Conservation (phyloP, 805 yeast genomes). For the Nakazawaea wickerhamii region DNA sequence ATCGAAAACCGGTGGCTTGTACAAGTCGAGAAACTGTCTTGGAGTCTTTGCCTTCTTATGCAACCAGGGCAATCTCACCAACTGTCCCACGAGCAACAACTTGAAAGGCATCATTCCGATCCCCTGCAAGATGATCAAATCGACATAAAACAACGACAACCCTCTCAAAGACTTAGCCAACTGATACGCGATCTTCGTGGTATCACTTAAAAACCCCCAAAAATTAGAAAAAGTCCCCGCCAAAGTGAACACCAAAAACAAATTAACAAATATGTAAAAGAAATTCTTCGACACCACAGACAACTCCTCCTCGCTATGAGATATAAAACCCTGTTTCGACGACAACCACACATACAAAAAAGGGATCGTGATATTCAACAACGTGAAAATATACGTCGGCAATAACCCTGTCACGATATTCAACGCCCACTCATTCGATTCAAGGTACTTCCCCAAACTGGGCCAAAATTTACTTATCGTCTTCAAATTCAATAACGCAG, state of each 20-base stretch:
- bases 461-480: constrained; percentile 84
- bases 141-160: constrained; percentile 49
- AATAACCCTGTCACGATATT: constrained; percentile 80
- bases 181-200: constrained; percentile 52
- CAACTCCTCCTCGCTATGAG: constrained; percentile 88
- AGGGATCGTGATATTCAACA: constrained; percentile 79
- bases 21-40: constrained; percentile 67
- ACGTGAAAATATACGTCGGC: constrained; percentile 87
- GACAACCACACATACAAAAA: constrained; percentile 82
- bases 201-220: constrained; percentile 50
- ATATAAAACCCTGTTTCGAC: constrained; percentile 78
- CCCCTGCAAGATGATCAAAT: constrained; percentile 67
- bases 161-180: constrained; percentile 48
- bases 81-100: constrained; percentile 66
- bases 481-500: constrained; percentile 73
- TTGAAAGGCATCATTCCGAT: constrained; percentile 57
- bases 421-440: constrained; percentile 64
- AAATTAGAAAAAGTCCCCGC: constrained; percentile 60
- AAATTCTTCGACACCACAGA: constrained; percentile 89
- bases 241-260: constrained; percentile 55
- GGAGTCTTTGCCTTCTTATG: constrained; percentile 69
- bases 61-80: constrained; percentile 69
- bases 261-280: constrained; percentile 58
- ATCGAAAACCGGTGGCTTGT: constrained; percentile 87
- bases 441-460: constrained; percentile 60